A percentile compares a stretch with the other conserved stretches of the same genome.
phyloP scores from a whole-genome alignment of 192 early-diverging fungal genomes.

The Coemansia sp. region DNA sequence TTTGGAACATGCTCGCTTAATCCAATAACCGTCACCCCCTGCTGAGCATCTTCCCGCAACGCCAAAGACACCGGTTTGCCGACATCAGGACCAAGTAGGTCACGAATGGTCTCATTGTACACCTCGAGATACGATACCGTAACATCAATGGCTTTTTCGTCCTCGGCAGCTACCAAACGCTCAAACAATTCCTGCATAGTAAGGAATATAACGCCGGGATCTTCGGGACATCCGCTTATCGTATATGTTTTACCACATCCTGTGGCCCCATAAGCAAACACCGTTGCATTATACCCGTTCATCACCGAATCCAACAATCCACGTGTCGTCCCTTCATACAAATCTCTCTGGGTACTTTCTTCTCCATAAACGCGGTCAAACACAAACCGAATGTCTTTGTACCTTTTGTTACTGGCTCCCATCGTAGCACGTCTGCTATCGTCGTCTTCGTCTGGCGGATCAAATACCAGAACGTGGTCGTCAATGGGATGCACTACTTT shows the following conservation, averaged over 20 bases:
- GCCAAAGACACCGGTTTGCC: slow-evolving; percentile 51
- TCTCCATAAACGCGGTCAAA: slow-evolving; percentile 83
- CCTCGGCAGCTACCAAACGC: slow-evolving; percentile 43
- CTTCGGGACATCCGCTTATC: slow-evolving; percentile 64
- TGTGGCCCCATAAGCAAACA: slow-evolving; percentile 88
- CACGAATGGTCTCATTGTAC: slow-evolving; percentile 93
- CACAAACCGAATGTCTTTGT: slow-evolving; percentile 71
- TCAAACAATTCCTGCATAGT: slow-evolving; percentile 70
- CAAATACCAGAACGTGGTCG: slow-evolving; percentile 74
- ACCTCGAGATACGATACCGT: slow-evolving; percentile 92
- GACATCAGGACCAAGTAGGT: slow-evolving; percentile 65
- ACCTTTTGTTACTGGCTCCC: slow-evolving; percentile 62
- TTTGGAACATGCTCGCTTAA: slow-evolving; percentile 65
- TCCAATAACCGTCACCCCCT: slow-evolving; percentile 71
- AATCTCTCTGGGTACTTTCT: slow-evolving; percentile 66
- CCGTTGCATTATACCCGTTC: slow-evolving; percentile 82
- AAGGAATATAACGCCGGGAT: slow-evolving; percentile 70
- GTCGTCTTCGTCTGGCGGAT: slow-evolving; percentile 64
- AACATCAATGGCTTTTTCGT: slow-evolving; percentile 65
- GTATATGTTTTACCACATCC: slow-evolving; percentile 91
- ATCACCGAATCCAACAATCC: slow-evolving; percentile 71
- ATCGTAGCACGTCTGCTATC: slow-evolving; percentile 44
- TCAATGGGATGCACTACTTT: slow-evolving; percentile 66
- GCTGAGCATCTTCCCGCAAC: slow-evolving; percentile 72
- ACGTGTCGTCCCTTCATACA: slow-evolving; percentile 70